Percentiles rank a stretch among this genome's conserved stretches.
Conservation (phyloP, 805 yeast species). For the Saccharomyces cerevisiae region DNA sequence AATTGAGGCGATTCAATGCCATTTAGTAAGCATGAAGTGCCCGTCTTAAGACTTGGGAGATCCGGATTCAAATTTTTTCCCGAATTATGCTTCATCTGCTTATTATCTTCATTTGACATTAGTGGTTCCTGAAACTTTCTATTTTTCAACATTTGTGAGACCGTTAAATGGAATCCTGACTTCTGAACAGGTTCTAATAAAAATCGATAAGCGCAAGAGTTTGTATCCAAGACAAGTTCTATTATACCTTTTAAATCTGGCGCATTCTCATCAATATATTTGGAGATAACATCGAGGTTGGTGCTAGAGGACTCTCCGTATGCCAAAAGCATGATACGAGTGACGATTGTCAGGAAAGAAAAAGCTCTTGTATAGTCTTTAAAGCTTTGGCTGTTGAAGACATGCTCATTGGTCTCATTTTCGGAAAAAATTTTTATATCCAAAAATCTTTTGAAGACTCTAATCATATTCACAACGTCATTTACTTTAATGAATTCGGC, state of each 20-base stretch:
- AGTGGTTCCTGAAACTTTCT: not conserved
- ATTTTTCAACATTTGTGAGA: conserved; percentile 14
- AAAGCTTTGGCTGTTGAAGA: conserved; percentile 10
- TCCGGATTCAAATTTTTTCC: not conserved
- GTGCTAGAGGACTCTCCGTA: conserved; percentile 19
- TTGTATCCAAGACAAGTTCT: conserved; percentile 13
- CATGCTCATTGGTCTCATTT: conserved; percentile 8
- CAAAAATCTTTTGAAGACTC: conserved; percentile 8
- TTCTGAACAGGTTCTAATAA: conserved; percentile 20
- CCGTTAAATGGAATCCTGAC: conserved; percentile 23
- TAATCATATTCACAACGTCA: conserved; percentile 7
- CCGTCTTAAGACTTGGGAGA: not conserved
- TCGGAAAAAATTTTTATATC: conserved; percentile 6
- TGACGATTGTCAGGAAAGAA: conserved; percentile 13
- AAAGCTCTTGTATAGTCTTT: conserved; percentile 11
- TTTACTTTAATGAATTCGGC: not conserved
- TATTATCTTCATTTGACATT: not conserved
- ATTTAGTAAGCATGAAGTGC: not conserved
- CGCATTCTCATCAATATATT: conserved; percentile 58
- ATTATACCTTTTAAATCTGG: conserved; percentile 34
- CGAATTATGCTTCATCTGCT: not conserved
- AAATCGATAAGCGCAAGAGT: conserved; percentile 17
- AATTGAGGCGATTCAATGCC: not conserved
- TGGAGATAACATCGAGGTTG: conserved; percentile 52
- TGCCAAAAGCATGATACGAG: conserved; percentile 12